Evolutionary conservation across 1,139 yeast species (phyloP).

Genomic region (Lodderomyces elongisporus): DNA sequence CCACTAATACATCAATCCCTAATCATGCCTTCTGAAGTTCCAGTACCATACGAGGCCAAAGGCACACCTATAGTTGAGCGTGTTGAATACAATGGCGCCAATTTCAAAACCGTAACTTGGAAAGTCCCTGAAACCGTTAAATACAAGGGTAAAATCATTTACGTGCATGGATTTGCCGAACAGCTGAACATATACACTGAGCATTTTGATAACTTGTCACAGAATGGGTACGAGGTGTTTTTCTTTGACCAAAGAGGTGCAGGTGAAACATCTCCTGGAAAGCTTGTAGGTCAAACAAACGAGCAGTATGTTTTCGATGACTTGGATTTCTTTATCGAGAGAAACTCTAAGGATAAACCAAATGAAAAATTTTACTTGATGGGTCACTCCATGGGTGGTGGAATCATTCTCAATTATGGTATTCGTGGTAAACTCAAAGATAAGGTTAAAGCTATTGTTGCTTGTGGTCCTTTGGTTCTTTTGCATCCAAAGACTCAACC

Average conservation of each 20-base stretch:
- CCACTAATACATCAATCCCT: neutral
- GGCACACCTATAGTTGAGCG: slow-evolving; percentile 25
- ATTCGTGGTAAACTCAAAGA: slow-evolving; percentile 58
- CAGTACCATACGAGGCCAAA: slow-evolving; percentile 33
- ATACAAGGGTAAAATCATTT: slow-evolving; percentile 53
- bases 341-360: slow-evolving; percentile 21
- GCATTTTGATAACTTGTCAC: slow-evolving; percentile 53
- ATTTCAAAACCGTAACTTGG: slow-evolving; percentile 39
- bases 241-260: slow-evolving; percentile 88
- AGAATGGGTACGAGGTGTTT: slow-evolving; percentile 66
- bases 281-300: slow-evolving; percentile 58
- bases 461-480: slow-evolving; percentile 63
- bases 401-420: slow-evolving; percentile 68
- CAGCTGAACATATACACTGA: slow-evolving; percentile 50
- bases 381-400: slow-evolving; percentile 99
- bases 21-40: slow-evolving; percentile 5
- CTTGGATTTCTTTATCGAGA: slow-evolving; percentile 57
- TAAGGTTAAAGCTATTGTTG: slow-evolving; percentile 51
- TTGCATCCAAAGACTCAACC: slow-evolving; percentile 61
- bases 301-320: slow-evolving; percentile 64
- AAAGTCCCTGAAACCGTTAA: slow-evolving; percentile 29
- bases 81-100: slow-evolving; percentile 32
- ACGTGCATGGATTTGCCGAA: slow-evolving; percentile 84
- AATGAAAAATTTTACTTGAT: slow-evolving; percentile 50
- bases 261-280: slow-evolving; percentile 65